These are phyloP conservation scores for Plasmodium coatneyi DNA, from an alignment of 169 alveolate species.

Conservation along the genomic window DNA sequence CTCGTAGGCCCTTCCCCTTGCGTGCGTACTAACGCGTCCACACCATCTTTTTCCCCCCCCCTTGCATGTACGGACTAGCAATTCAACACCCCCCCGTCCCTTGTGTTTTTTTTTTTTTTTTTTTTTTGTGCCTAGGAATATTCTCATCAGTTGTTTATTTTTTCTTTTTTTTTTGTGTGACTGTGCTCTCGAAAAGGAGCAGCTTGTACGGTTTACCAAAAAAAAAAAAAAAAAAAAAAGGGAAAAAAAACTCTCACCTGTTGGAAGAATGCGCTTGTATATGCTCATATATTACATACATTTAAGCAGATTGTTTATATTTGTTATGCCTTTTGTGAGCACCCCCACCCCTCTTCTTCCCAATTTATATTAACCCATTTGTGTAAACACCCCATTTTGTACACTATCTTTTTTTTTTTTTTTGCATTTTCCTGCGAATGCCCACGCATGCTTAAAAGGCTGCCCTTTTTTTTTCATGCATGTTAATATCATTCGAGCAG, in stretches of 20 bases:
- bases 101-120: neutral
- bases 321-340: neutral
- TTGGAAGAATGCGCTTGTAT: neutral
- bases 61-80: neutral
- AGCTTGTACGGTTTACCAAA: neutral
- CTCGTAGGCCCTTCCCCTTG: neutral
- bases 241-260: too few relatives aligned
- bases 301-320: neutral
- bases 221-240: neutral
- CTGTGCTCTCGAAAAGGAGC: neutral
- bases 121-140: neutral
- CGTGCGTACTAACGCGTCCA: too few relatives aligned
- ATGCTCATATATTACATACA: neutral
- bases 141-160: neutral
- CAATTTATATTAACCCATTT: neutral
- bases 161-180: neutral
- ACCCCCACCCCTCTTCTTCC: neutral
- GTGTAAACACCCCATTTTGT: neutral
- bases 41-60: too few relatives aligned
- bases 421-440: neutral
- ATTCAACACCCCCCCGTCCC: neutral
- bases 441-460: neutral
- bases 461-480: neutral
- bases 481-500: neutral
- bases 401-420: too few relatives aligned